A percentile compares a stretch with the other conserved stretches of the same genome.
phyloP scores from a whole-genome alignment of 768 basidiomycete genomes.

The Mycena chlorophos region DNA sequence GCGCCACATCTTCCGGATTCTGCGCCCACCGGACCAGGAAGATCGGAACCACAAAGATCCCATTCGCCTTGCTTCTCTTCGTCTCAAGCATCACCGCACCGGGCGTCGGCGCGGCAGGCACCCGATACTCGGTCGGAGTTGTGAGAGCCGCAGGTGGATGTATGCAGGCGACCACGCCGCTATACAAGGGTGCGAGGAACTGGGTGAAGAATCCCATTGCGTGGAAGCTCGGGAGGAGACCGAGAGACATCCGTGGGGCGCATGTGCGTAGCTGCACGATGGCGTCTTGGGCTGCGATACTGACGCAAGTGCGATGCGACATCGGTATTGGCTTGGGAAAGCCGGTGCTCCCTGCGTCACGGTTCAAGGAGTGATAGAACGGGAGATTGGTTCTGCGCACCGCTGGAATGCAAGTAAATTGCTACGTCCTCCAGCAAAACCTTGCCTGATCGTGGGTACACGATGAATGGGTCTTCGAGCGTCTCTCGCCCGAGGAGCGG shows the following conservation, averaged over 20 bases:
- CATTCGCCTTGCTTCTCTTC: conserved; percentile 26
- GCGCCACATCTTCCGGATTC: conserved; percentile 26
- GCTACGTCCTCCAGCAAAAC: conserved; percentile 27
- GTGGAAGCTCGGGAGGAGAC: conserved; percentile 41
- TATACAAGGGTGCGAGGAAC: conserved; percentile 31
- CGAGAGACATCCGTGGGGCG: background rate
- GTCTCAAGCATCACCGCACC: conserved; percentile 39
- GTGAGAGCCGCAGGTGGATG: conserved; percentile 34
- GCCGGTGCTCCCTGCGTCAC: conserved; percentile 6
- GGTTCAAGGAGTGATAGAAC: background rate
- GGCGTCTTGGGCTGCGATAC: background rate
- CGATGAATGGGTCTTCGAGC: conserved; percentile 28
- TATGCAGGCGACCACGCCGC: conserved; percentile 25
- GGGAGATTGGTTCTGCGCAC: conserved; percentile 13
- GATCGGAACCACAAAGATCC: conserved; percentile 36
- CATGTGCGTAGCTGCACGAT: background rate
- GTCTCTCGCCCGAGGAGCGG: conserved; percentile 42
- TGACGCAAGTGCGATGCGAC: background rate
- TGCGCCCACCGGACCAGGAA: conserved; percentile 41
- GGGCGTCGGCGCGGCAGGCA: conserved; percentile 33
- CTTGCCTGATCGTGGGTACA: conserved; percentile 25
- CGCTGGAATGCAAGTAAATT: conserved; percentile 41
- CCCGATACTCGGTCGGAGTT: conserved; percentile 25
- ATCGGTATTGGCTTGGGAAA: background rate
- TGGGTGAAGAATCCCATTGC: conserved; percentile 32